Evolutionary conservation across 23 red algal genomes (phyloP).

Genomic region (Cyanidioschyzon merolae): DNA sequence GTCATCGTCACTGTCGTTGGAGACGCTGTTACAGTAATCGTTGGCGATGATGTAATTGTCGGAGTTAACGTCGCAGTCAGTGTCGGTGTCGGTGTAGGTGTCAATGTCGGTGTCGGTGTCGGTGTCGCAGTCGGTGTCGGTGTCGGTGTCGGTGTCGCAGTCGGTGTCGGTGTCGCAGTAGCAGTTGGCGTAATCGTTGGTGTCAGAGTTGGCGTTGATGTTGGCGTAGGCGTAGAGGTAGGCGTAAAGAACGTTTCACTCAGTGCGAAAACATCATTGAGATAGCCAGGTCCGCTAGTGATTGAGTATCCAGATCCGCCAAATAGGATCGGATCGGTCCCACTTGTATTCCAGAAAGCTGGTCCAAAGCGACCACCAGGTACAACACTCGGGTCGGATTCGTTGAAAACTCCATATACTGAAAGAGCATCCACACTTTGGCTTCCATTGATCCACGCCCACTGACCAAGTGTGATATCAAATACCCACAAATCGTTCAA

Average conservation of each 20-base stretch:
- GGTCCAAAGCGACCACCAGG: not conserved
- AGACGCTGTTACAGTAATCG: too few species aligned
- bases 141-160: too few species aligned
- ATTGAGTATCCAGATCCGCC: not conserved
- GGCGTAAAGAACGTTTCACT: not conserved
- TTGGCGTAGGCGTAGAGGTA: too few species aligned
- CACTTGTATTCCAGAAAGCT: not conserved
- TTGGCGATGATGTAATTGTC: not conserved
- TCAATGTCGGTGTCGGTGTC: not conserved
- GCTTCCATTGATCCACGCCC: constrained; percentile 12
- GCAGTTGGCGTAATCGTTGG: too few species aligned
- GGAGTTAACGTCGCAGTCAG: not conserved
- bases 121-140: not conserved
- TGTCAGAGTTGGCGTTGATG: not conserved
- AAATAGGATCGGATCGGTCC: not conserved
- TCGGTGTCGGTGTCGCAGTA: too few species aligned
- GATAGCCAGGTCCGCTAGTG: not conserved
- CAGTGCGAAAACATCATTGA: constrained; percentile 12
- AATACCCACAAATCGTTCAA: constrained; percentile 5
- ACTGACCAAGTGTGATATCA: not conserved
- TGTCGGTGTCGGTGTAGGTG: not conserved
- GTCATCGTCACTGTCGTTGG: too few species aligned
- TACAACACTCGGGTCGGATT: not conserved
- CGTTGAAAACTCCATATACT: not conserved
- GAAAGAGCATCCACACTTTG: not conserved